Percentiles rank a stretch among this genome's conserved stretches.
phyloP scores from a whole-genome alignment of 2,329 filamentous ascomycete species.

The Aspergillus puulaauensis region DNA sequence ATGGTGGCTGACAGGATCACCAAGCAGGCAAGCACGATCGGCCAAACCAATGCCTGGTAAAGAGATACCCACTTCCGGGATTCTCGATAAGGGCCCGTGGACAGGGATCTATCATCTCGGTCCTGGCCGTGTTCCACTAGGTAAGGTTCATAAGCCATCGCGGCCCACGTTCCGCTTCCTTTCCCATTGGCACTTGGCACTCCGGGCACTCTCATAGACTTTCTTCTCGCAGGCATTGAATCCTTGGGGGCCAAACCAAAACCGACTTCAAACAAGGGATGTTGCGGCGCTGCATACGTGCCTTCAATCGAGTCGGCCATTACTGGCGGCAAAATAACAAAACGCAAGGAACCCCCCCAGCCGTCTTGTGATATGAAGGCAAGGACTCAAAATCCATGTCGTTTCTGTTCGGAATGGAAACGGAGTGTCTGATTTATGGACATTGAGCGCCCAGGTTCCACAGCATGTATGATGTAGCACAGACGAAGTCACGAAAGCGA shows the following conservation, averaged over 20 bases:
- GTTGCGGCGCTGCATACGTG: not conserved
- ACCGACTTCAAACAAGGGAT: not conserved
- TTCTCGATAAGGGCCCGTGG: no score
- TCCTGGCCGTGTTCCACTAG: no score
- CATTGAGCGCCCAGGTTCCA: conserved; percentile 1
- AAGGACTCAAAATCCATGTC: not conserved
- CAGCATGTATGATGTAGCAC: not conserved
- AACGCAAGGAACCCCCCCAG: not conserved
- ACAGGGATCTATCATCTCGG: no score
- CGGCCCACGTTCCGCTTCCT: not conserved
- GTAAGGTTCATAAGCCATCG: no score
- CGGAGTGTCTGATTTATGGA: not conserved
- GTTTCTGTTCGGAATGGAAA: not conserved
- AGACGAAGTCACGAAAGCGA: not conserved
- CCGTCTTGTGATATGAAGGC: not conserved
- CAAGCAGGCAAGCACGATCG: no score
- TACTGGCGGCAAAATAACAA: not conserved
- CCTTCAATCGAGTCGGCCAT: not conserved
- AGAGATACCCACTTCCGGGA: no score
- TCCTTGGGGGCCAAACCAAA: not conserved
- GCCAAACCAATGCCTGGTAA: no score
- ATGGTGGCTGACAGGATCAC: no score
- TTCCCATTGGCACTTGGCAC: not conserved
- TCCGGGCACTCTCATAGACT: not conserved
- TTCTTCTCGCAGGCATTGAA: not conserved